Base-by-base conservation (phyloP, 164 flowering plant species). In the Vitis amurensis region DNA sequence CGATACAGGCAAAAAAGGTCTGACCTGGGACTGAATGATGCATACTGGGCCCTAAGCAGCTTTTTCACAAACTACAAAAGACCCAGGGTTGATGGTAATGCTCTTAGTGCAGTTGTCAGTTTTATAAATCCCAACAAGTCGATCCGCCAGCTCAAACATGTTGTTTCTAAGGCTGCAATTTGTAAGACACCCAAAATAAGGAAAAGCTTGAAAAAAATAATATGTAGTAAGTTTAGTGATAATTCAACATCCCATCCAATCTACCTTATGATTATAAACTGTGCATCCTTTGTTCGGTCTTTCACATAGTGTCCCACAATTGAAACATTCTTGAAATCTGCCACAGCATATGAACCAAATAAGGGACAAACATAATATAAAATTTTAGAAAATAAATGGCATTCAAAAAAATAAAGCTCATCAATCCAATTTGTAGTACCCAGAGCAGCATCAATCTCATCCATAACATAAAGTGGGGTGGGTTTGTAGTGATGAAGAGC, bases 401-500 rank as follows among this genome's bases (percentile, higher is more conserved):
- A 17, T 30, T 16, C 50, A 27, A 31, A 64, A 23, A 53, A 47
- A 53, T 64, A 13, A 55, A 44, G 17, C n/a, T 57, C 49, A 16
- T 23, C 17, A 7, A 51, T 31, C 10, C 1, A 27, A 29, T 19
- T 6, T 8, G 9, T 63, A 48, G 31, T 89, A 96, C 99, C 99
- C 17, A 96, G 74, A 69, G 99, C 99, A 78, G 99, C 99, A 82
- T 96, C 99, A 47, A 93, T 96, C 79, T 96, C 99, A 67, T 96
- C 99, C 99, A 96, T 96, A 6, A 96, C 99, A 76, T 96, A 96
- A 13, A 96, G 97, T 19, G 99, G 98, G 29, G 99, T 96, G 9
- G 99, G 98, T 74, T 93, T 96, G 91, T 96, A 96, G 76, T 96
- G 99, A 74, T 96, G 99, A 57, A 96, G 93, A 8, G 99, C 99